Conservation (phyloP, 352 stramenopile genomes). For the Phytophthora boehmeriae region DNA sequence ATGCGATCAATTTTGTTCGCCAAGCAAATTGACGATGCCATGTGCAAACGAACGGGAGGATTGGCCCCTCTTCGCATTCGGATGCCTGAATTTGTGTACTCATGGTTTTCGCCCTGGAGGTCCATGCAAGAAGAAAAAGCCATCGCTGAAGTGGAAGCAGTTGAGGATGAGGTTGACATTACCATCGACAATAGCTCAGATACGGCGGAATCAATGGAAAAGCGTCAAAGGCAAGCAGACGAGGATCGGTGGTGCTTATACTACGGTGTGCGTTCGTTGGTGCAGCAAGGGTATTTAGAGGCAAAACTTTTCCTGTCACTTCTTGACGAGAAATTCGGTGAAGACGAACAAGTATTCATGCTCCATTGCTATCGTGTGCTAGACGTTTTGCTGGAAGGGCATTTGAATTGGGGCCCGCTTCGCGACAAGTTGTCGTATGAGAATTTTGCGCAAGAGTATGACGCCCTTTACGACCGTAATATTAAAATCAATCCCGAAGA, state of each 20-base stretch:
- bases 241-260: constrained; percentile 94
- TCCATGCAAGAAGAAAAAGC: constrained; percentile 66
- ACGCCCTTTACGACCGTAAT: constrained; percentile 24
- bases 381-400: constrained; percentile 64
- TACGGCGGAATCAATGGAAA: constrained; percentile 26
- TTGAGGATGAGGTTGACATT: constrained; percentile 12
- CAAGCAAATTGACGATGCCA: constrained; percentile 86
- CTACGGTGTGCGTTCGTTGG: constrained; percentile 88
- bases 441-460: constrained; percentile 56
- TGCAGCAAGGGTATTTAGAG: constrained; percentile 88
- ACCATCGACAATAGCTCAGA: constrained; percentile 17
- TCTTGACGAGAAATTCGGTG: constrained; percentile 92
- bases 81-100: constrained; percentile 94
- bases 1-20: constrained; percentile 91
- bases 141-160: constrained; percentile 34
- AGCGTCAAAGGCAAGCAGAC: constrained; percentile 70
- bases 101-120: constrained; percentile 89
- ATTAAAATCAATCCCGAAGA: neutral
- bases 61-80: constrained; percentile 65
- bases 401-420: constrained; percentile 69
- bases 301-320: constrained; percentile 92
- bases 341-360: constrained; percentile 92
- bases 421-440: constrained; percentile 64
- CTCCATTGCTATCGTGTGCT: constrained; percentile 89
- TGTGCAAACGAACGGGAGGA: constrained; percentile 57